Conservation (phyloP, 2,329 filamentous ascomycete species). For the Ophiostoma pallidulum region DNA sequence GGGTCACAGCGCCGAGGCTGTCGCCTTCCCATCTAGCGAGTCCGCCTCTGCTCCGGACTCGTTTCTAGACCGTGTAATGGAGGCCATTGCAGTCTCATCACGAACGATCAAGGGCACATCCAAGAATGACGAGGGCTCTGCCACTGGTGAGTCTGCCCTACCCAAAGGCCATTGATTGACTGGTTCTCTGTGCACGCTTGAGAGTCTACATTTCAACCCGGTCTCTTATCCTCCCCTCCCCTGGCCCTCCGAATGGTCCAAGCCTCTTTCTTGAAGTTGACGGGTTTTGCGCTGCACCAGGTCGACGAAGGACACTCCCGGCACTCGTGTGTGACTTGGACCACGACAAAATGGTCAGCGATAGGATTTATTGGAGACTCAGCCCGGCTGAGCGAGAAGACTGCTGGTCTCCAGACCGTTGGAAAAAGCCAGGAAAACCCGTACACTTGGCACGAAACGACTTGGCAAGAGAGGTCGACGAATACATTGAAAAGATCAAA, state of each 20-base stretch:
- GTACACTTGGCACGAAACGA: too few species aligned
- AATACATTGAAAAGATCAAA: too few species aligned
- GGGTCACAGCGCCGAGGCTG: not conserved
- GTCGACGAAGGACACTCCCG: not conserved
- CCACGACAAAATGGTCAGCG: slow-evolving; percentile 10
- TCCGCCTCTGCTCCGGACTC: not conserved
- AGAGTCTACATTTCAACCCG: too few species aligned
- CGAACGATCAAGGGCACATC: not conserved
- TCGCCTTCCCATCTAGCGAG: not conserved
- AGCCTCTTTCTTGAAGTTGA: not conserved
- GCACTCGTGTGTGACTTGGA: not conserved
- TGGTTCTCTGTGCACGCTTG: too few species aligned
- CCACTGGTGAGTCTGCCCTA: not conserved
- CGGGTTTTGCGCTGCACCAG: not conserved
- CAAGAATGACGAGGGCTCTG: not conserved
- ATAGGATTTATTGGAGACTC: not conserved
- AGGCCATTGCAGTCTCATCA: not conserved
- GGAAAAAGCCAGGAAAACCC: too few species aligned
- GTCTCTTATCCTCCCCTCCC: not conserved
- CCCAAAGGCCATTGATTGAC: too few species aligned
- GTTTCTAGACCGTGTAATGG: not conserved
- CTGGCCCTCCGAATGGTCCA: not conserved
- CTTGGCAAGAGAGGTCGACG: too few species aligned
- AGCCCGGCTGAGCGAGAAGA: too few species aligned
- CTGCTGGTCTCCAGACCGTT: too few species aligned